Conservation (phyloP, 176 grass and related monocot genomes). For the Zizania latifolia region DNA sequence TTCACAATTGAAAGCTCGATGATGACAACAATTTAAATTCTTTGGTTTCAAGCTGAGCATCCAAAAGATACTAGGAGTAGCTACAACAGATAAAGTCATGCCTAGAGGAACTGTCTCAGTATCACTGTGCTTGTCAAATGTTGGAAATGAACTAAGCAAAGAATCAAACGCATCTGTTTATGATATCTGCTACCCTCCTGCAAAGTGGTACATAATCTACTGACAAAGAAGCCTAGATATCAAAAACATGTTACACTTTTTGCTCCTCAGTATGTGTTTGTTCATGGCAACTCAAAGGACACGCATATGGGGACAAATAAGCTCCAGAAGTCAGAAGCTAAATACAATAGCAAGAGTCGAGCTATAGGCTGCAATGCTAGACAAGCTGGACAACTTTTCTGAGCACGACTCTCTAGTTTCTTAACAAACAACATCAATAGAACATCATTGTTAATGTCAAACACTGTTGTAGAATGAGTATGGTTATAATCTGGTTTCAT, state of each 20-base stretch:
- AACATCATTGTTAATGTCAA: neutral
- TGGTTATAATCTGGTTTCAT: neutral
- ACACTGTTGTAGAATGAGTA: neutral
- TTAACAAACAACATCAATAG: neutral
- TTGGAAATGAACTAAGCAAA: neutral
- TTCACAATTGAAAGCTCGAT: constrained; percentile 7
- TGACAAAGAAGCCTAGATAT: constrained; percentile 20
- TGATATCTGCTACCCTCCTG: constrained; percentile 1
- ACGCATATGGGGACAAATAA: constrained; percentile 23
- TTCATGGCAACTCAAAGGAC: constrained; percentile 9
- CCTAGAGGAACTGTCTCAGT: neutral
- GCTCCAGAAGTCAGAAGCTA: constrained; percentile 3
- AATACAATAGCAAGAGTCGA: constrained; percentile 29
- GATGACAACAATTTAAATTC: neutral
- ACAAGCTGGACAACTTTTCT: constrained; percentile 2
- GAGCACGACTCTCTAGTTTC: neutral
- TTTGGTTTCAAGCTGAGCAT: neutral
- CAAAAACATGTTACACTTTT: constrained; percentile 6
- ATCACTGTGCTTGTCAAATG: neutral
- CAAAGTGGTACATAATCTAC: constrained; percentile 12
- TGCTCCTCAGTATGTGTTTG: neutral
- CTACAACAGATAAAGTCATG: neutral
- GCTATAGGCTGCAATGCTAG: neutral
- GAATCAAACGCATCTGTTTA: neutral
- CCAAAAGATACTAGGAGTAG: neutral